These are phyloP conservation scores for Rosa hybrid DNA, from an alignment of 331 rosid species.

Conservation along the genomic window DNA sequence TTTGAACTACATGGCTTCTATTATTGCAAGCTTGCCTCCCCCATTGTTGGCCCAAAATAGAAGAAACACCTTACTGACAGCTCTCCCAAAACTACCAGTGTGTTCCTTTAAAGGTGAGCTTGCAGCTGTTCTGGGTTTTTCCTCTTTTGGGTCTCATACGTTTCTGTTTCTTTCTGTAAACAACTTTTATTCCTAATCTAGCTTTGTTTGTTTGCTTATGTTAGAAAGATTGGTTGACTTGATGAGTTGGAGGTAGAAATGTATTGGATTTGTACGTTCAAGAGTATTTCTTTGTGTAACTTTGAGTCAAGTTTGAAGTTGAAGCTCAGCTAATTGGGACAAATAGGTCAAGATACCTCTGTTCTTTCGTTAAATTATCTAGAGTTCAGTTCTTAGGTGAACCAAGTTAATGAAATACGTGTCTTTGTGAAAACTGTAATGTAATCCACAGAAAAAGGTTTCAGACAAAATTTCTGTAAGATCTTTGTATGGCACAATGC, in stretches of 20 bases:
- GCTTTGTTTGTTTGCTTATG: neutral
- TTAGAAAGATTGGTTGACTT: neutral
- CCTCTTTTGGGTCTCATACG: slow-evolving; percentile 2
- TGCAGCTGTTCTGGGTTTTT: slow-evolving; percentile 2
- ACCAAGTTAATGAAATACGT: neutral
- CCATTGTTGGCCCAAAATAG: slow-evolving; percentile 47
- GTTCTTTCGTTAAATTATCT: no score
- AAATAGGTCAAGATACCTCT: neutral
- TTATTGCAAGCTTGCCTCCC: slow-evolving; percentile 56
- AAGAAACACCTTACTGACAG: slow-evolving; percentile 27
- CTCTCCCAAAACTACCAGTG: slow-evolving; percentile 36
- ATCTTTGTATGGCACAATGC: neutral
- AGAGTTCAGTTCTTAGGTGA: neutral
- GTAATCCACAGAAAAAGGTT: neutral
- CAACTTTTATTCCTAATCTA: neutral
- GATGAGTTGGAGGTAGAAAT: neutral
- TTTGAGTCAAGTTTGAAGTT: neutral
- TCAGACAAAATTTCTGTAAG: neutral
- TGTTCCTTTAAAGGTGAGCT: slow-evolving; percentile 52
- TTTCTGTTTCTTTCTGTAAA: neutral
- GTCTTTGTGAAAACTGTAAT: neutral
- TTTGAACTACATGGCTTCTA: slow-evolving; percentile 59
- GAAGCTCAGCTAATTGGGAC: neutral
- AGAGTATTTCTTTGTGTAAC: neutral
- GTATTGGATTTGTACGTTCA: neutral